phyloP scores from a whole-genome alignment of 371 early-diverging fungal genomes.

The Rhizopus delemar region DNA sequence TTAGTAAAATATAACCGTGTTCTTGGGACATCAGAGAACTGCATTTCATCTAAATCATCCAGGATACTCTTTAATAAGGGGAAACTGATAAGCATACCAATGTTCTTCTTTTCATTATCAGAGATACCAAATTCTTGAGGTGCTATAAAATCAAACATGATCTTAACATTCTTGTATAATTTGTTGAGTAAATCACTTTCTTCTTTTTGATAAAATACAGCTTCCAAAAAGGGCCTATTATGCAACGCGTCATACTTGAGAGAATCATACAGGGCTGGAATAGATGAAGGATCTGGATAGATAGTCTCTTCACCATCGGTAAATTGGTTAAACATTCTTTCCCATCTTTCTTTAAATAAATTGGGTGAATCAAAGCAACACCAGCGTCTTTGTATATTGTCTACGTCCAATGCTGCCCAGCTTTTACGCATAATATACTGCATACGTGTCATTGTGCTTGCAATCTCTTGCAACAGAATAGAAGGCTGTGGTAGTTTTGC shows the following conservation, averaged over 20 bases:
- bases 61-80: constrained; percentile 78
- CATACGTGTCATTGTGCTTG: constrained; percentile 65
- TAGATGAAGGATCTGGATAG: constrained; percentile 80
- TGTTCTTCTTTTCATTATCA: constrained; percentile 80
- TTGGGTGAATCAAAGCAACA: constrained; percentile 79
- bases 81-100: constrained; percentile 82
- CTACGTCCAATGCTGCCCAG: constrained; percentile 59
- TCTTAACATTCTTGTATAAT: constrained; percentile 83
- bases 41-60: constrained; percentile 70
- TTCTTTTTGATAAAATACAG: constrained; percentile 52
- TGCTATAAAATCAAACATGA: constrained; percentile 90
- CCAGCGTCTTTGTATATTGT: constrained; percentile 69
- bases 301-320: constrained; percentile 26
- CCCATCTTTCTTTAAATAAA: constrained; percentile 92
- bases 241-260: constrained; percentile 95
- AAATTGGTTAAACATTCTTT: constrained; percentile 89
- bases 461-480: constrained; percentile 69
- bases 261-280: constrained; percentile 92
- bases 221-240: constrained; percentile 83
- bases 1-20: constrained; percentile 96
- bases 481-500: constrained; percentile 63
- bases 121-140: constrained; percentile 92
- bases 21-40: constrained; percentile 58
- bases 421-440: constrained; percentile 81
- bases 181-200: background rate